Evolutionary conservation across 768 basidiomycete genomes (phyloP).

Genomic region (Rhodotorula babjevae): DNA sequence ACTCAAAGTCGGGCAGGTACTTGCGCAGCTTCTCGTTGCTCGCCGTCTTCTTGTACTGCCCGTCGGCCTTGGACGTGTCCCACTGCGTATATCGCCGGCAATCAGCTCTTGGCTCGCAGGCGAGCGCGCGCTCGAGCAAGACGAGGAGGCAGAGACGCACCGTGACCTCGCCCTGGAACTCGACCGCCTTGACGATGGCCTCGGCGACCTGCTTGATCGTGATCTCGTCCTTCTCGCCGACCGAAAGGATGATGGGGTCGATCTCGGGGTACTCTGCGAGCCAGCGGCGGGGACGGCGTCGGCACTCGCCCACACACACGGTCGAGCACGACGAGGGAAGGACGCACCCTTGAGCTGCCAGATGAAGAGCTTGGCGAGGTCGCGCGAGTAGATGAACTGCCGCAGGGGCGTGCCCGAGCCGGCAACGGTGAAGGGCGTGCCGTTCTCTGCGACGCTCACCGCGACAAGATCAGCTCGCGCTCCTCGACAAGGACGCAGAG

Average conservation of each 20-base stretch:
- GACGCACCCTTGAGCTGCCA: conserved; percentile 56
- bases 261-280: conserved; percentile 75
- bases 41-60: conserved; percentile 66
- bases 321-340: neutral
- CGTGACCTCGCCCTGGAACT: conserved; percentile 69
- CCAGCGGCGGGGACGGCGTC: conserved; percentile 53
- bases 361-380: conserved; percentile 91
- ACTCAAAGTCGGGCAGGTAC: conserved; percentile 75
- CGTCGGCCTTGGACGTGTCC: conserved; percentile 77
- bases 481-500: too few species aligned
- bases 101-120: neutral
- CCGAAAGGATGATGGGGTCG: conserved; percentile 87
- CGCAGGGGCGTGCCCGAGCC: conserved; percentile 88
- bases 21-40: conserved; percentile 78
- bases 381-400: conserved; percentile 97
- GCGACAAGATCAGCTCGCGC: too few species aligned
- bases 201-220: conserved; percentile 86
- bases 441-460: conserved; percentile 69
- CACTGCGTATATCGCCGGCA: too few species aligned
- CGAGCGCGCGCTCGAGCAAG: neutral
- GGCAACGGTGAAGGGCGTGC: conserved; percentile 76
- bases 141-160: conserved; percentile 50
- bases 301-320: conserved; percentile 1
- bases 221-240: conserved; percentile 89
- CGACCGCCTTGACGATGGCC: conserved; percentile 78